phyloP scores from a whole-genome alignment of 2,329 filamentous ascomycete species.

The Graphilbum fragrans region DNA sequence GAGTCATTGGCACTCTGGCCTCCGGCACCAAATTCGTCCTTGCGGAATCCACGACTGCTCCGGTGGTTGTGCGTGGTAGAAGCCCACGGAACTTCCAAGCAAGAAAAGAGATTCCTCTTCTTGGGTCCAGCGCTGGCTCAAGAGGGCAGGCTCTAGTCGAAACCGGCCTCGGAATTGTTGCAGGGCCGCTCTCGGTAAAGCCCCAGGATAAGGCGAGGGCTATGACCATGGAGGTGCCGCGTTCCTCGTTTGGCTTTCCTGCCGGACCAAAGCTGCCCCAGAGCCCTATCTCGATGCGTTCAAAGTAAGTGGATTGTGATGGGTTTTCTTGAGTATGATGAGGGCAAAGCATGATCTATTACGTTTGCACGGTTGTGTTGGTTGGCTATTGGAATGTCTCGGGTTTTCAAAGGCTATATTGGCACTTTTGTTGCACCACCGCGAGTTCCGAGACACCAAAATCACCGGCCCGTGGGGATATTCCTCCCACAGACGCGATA shows the following conservation, averaged over 20 bases:
- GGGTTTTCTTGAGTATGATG: neutral
- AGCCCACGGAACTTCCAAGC: slow-evolving; percentile 93
- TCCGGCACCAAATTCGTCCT: slow-evolving; percentile 74
- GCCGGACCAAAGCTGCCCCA: slow-evolving; percentile 37
- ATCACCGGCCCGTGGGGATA: no score
- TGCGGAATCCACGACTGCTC: slow-evolving; percentile 74
- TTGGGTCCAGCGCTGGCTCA: slow-evolving; percentile 63
- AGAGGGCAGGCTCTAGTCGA: slow-evolving; percentile 65
- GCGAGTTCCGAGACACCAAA: no score
- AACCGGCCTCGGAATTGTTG: slow-evolving; percentile 47
- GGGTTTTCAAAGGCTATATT: no score
- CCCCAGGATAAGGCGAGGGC: slow-evolving; percentile 41
- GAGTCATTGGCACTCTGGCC: slow-evolving; percentile 70
- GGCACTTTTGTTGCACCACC: no score
- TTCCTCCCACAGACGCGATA: no score
- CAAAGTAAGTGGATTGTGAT: slow-evolving; percentile 43
- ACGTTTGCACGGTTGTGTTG: no score
- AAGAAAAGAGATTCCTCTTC: slow-evolving; percentile 80
- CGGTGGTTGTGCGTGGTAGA: slow-evolving; percentile 85
- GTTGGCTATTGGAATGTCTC: no score
- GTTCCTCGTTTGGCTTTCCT: slow-evolving; percentile 46
- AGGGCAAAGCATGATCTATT: neutral
- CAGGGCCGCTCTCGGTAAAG: slow-evolving; percentile 41
- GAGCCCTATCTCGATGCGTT: slow-evolving; percentile 42
- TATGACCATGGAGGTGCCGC: slow-evolving; percentile 41